Evolutionary conservation across 2,329 filamentous ascomycete species (phyloP).

Genomic region (Peltaster fructicola): DNA sequence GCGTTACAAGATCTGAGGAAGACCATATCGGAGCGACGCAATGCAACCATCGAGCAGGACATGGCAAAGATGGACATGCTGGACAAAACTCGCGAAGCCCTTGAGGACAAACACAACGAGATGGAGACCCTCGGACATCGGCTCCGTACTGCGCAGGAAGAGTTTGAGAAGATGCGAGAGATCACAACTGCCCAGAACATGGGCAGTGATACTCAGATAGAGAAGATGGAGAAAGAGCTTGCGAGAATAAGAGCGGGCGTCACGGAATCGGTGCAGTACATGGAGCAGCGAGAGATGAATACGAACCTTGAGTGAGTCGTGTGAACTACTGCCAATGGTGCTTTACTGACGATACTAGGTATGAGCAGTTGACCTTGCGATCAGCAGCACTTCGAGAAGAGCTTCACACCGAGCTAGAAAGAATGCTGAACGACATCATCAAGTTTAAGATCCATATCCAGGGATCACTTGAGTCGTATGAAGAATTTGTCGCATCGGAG

Average conservation of each 20-base stretch:
- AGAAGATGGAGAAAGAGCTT: conserved; percentile 98
- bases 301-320: conserved; percentile 71
- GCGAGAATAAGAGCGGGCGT: conserved; percentile 74
- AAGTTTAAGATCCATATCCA: conserved; percentile 98
- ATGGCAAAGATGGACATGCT: conserved; percentile 89
- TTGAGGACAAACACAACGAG: conserved; percentile 86
- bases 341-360: conserved; percentile 32
- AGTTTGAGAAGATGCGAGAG: conserved; percentile 81
- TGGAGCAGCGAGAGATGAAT: conserved; percentile 92
- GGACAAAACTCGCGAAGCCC: conserved; percentile 87
- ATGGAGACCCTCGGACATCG: conserved; percentile 82
- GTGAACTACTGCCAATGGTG: too few species aligned
- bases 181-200: conserved; percentile 73
- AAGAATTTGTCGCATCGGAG: conserved; percentile 82
- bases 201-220: conserved; percentile 80
- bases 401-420: conserved; percentile 91
- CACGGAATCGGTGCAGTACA: conserved; percentile 70
- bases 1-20: conserved; percentile 65
- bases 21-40: conserved; percentile 79
- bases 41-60: conserved; percentile 67
- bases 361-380: conserved; percentile 76
- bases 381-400: conserved; percentile 81
- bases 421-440: conserved; percentile 91
- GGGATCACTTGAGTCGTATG: conserved; percentile 81
- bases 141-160: conserved; percentile 73